Conservation (phyloP, 148 eudicot genomes). For the Rhododendron simsii region DNA sequence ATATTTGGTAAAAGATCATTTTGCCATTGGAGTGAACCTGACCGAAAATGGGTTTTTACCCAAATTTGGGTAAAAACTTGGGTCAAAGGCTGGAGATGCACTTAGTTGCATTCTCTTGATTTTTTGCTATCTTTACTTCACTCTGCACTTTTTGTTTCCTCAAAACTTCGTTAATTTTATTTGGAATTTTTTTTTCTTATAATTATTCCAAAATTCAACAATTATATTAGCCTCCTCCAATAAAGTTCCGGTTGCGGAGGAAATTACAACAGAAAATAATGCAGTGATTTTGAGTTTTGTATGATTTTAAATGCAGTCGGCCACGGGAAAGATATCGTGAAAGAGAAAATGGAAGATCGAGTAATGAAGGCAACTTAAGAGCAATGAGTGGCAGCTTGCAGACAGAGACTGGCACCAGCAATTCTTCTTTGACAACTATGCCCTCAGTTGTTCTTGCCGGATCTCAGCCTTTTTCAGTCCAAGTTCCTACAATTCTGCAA, state of each 20-base stretch:
- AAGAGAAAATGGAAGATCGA: conserved; percentile 56
- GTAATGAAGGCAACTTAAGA: conserved; percentile 50
- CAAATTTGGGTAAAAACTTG: too few relatives aligned
- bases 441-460: conserved; percentile 58
- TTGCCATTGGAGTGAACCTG: too few relatives aligned
- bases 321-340: conserved; percentile 77
- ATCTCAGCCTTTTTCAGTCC: conserved; percentile 53
- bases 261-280: not conserved
- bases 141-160: not conserved
- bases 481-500: conserved; percentile 68
- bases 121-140: not conserved
- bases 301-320: conserved; percentile 31
- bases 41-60: too few relatives aligned
- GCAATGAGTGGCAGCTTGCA: conserved; percentile 32
- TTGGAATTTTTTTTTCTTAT: not conserved
- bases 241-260: not conserved
- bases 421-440: conserved; percentile 32
- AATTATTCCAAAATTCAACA: not conserved
- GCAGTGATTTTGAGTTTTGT: not conserved
- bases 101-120: not conserved
- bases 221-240: not conserved
- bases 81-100: too few relatives aligned
- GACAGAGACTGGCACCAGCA: conserved; percentile 31
- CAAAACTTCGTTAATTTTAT: not conserved
- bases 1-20: too few relatives aligned